Percentiles rank a stretch among this genome's conserved stretches.
Evolutionary conservation across 176 grass and related monocot species (phyloP).

Genomic region (Eragrostis nindensis): DNA sequence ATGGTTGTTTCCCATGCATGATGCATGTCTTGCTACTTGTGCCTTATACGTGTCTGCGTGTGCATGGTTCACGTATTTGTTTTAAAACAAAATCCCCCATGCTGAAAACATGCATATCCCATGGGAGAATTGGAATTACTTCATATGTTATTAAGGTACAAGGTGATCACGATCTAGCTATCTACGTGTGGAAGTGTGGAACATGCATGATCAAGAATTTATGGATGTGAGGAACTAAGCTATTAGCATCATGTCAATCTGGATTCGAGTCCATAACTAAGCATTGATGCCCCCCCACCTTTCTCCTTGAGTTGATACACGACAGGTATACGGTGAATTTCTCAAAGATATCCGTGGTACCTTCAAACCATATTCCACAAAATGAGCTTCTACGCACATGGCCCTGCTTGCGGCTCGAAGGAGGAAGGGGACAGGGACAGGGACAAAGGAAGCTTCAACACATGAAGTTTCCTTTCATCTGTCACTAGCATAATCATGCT

Average conservation of each 20-base stretch:
- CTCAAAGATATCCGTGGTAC: background rate
- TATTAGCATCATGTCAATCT: background rate
- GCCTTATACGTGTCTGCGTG: background rate
- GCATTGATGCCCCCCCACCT: background rate
- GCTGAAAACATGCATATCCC: background rate
- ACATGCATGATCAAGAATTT: background rate
- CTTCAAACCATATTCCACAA: constrained; percentile 25
- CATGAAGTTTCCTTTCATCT: constrained; percentile 16
- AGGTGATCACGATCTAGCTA: background rate
- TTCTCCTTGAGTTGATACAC: background rate
- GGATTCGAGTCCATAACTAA: background rate
- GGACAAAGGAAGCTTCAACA: background rate
- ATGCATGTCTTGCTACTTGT: background rate
- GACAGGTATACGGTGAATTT: background rate
- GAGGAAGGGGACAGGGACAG: background rate
- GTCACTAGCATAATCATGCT: constrained; percentile 48
- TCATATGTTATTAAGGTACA: background rate
- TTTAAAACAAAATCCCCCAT: constrained; percentile 10
- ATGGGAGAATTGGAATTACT: background rate
- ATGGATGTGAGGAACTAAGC: background rate
- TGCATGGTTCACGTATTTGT: background rate
- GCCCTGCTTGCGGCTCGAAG: background rate
- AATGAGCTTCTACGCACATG: background rate
- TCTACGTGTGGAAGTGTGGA: background rate
- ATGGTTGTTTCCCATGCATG: constrained; percentile 14